phyloP scores from a whole-genome alignment of 2,329 filamentous ascomycete species.

The Aspergillus proliferans region DNA sequence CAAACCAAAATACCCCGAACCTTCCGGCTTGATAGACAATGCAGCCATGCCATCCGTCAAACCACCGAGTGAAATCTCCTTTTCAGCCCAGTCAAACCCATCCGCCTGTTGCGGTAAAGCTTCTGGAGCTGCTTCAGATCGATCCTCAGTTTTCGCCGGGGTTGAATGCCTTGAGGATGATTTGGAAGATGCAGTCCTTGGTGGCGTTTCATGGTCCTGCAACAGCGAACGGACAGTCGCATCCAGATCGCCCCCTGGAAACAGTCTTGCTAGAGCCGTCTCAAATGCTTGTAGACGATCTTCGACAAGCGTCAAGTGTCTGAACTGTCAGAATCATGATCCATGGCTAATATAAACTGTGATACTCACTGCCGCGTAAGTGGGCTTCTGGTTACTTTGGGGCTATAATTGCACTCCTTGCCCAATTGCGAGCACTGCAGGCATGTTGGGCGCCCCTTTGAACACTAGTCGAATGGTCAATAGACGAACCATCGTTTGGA shows the following conservation, averaged over 20 bases:
- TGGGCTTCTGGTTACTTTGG: constrained; percentile 36
- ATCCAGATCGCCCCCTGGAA: constrained; percentile 35
- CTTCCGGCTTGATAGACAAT: constrained; percentile 34
- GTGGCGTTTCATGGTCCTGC: constrained; percentile 28
- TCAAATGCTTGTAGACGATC: constrained; percentile 35
- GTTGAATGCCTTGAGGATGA: constrained; percentile 35
- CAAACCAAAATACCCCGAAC: constrained; percentile 34
- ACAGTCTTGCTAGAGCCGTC: constrained; percentile 31
- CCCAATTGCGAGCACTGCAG: constrained; percentile 34
- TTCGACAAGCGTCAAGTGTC: constrained; percentile 36
- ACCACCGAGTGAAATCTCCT: constrained; percentile 33
- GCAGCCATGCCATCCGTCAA: constrained; percentile 38
- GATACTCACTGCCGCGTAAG: constrained; percentile 37
- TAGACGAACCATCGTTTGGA: neutral
- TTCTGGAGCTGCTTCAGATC: constrained; percentile 39
- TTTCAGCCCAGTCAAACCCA: constrained; percentile 35
- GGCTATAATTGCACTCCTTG: constrained; percentile 38
- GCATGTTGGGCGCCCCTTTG: constrained; percentile 37
- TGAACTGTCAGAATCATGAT: constrained; percentile 6
- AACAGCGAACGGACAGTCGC: constrained; percentile 33
- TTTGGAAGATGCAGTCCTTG: constrained; percentile 31
- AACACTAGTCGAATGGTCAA: constrained; percentile 24
- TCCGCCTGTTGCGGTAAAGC: constrained; percentile 34
- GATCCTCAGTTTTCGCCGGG: constrained; percentile 28
- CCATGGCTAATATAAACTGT: constrained; percentile 10